phyloP scores from a whole-genome alignment of 2,329 filamentous ascomycete species.

The Magnaporthiopsis incrustans region DNA sequence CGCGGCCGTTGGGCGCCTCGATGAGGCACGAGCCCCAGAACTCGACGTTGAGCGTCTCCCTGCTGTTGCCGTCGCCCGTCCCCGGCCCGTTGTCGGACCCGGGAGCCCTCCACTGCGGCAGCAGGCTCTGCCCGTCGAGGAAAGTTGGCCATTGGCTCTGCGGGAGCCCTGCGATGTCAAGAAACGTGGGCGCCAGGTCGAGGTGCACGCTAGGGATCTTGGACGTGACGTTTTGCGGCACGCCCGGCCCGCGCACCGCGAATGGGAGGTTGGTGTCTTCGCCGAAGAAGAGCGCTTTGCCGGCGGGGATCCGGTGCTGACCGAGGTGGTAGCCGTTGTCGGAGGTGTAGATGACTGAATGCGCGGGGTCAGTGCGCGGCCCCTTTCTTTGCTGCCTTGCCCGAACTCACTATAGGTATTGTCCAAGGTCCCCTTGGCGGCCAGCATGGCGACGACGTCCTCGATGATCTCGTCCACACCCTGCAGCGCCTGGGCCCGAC shows the following conservation, averaged over 20 bases:
- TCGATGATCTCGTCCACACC: conserved; percentile 48
- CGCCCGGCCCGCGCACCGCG: conserved; percentile 49
- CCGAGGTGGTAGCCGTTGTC: conserved; percentile 55
- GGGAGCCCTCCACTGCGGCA: conserved; percentile 18
- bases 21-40: conserved; percentile 19
- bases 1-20: conserved; percentile 17
- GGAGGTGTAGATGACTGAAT: conserved; percentile 31
- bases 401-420: conserved; percentile 34
- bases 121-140: conserved; percentile 22
- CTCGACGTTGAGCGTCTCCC: conserved; percentile 20
- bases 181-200: conserved; percentile 54
- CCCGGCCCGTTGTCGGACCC: background rate
- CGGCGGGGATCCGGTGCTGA: conserved; percentile 49
- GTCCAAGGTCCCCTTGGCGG: conserved; percentile 46
- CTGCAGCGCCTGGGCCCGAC: conserved; percentile 43
- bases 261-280: conserved; percentile 54
- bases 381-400: too few relatives aligned
- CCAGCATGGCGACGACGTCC: conserved; percentile 33
- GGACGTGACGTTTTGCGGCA: conserved; percentile 40
- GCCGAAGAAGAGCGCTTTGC: conserved; percentile 50
- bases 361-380: too few relatives aligned
- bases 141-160: conserved; percentile 16
- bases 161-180: conserved; percentile 30
- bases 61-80: conserved; percentile 6
- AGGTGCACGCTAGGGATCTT: conserved; percentile 44